These are phyloP conservation scores for Nymphaea colorata DNA, from an alignment of 164 flowering plant species.

Conservation along the genomic window DNA sequence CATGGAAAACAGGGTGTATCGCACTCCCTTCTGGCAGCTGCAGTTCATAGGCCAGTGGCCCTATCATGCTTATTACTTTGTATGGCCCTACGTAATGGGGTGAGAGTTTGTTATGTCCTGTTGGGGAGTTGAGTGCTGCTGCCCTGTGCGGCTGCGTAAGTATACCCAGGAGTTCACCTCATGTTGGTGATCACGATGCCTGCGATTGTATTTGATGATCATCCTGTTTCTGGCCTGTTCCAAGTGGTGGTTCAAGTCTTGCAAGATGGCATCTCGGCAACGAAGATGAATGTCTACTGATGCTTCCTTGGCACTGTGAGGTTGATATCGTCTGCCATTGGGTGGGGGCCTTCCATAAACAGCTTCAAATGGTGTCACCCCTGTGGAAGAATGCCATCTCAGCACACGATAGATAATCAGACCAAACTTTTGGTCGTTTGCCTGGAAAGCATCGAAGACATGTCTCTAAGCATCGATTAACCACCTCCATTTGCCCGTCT, in stretches of 20 bases:
- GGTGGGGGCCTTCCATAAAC: slow-evolving; percentile 1
- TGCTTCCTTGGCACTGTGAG: not conserved
- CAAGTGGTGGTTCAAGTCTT: not conserved
- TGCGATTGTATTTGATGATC: not conserved
- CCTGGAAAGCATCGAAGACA: not conserved
- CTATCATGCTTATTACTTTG: not conserved
- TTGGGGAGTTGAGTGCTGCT: not conserved
- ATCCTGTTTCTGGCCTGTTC: not conserved
- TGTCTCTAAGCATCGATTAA: not conserved
- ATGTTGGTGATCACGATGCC: not conserved
- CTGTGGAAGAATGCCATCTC: not conserved
- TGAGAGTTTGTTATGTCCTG: not conserved
- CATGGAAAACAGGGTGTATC: slow-evolving; percentile 7
- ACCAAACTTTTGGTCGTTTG: not conserved
- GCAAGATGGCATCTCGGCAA: not conserved
- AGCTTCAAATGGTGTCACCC: not conserved
- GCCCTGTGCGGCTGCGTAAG: not conserved
- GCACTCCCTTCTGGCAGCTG: not conserved
- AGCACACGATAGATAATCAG: not conserved
- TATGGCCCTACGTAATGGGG: not conserved
- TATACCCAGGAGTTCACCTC: not conserved
- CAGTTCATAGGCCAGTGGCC: not conserved
- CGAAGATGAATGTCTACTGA: not conserved
- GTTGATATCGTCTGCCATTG: not conserved
- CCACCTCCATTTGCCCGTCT: slow-evolving; percentile 1